Evolutionary conservation across 2,329 filamentous ascomycete genomes (phyloP), one percentile per base, ranked within the genome.

Genomic region (Fusarium chuoi): DNA sequence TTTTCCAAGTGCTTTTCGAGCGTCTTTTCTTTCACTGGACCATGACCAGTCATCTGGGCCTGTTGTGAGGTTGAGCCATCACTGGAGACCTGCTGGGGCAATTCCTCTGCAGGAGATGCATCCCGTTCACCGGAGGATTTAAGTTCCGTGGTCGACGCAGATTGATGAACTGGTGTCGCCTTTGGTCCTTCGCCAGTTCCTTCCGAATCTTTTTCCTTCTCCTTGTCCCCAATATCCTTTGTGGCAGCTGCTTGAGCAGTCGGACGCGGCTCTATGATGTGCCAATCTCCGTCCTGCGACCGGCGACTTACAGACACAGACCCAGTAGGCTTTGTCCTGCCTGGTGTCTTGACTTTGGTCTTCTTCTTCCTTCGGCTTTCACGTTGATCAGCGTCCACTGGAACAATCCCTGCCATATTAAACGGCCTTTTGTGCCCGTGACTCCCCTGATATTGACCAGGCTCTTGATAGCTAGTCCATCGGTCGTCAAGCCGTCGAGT

Each of bases 1-100:
- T 26, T 12, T 18, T 3, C 7, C 3, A 18, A 9, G 17, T 22
- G 5, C 0, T 6, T 15, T 9, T 12, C 7, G 3, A 18, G 13
- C 7, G 2, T 3, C 3, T 11, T 11, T 26, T 22, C 33, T 22
- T 8, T 22, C 5, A 26, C n/a, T 3, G 18, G 9, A 38, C 0
- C 7, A 8, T 15, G 17, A 2, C 2, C 9, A 26, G 4, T 22
- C 2, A 8, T 6, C 13, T 12, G 6, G 6, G 3, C n/a, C 5
- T 36, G 3, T 22, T 36, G 12, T 18, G 18, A 15, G 13, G n/a
- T 8, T 36, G 10, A 24, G 6, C 4, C 12, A 6, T 36, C 4
- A 15, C n/a, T 7, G 13, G 17, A 0, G 12, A 11, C 6, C 6
- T 36, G 6, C 17, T 52, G n/a, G 17, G 24, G n/a, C 3, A 26